Percentiles rank a stretch among this genome's conserved stretches.
phyloP scores from a whole-genome alignment of 1,139 yeast species.

The Suhomyces terraborum region DNA sequence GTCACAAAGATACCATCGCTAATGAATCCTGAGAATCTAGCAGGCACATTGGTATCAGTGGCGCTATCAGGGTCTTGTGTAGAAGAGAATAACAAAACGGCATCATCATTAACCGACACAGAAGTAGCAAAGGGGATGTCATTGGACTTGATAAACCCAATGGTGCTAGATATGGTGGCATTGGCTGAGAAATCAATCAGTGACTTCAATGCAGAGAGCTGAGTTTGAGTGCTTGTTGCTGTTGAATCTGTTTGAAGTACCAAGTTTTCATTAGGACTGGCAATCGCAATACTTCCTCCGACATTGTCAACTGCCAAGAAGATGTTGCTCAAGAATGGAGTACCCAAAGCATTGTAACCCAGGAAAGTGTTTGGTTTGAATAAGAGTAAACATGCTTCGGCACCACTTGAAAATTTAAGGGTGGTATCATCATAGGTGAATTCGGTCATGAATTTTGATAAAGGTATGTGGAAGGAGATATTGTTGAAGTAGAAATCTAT shows the following conservation, averaged over 20 bases:
- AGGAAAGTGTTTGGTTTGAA: conserved; percentile 51
- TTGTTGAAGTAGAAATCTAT: conserved; percentile 58
- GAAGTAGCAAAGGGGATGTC: conserved; percentile 50
- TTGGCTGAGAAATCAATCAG: conserved; percentile 1
- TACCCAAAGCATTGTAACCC: conserved; percentile 64
- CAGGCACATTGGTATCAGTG: conserved; percentile 9
- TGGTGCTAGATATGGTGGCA: conserved; percentile 17
- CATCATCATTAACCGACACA: background rate
- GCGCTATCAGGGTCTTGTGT: background rate
- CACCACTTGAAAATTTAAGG: conserved; percentile 55
- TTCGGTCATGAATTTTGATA: conserved; percentile 52
- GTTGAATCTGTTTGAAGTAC: conserved; percentile 4
- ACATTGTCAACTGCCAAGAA: conserved; percentile 72
- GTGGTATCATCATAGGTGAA: conserved; percentile 25
- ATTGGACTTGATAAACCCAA: conserved; percentile 40
- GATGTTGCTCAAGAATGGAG: conserved; percentile 55
- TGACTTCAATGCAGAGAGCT: background rate
- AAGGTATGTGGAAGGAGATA: conserved; percentile 53
- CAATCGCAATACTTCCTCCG: conserved; percentile 59
- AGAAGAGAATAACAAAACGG: background rate
- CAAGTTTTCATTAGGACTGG: conserved; percentile 35
- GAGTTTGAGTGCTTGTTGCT: background rate
- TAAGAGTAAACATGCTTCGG: conserved; percentile 60
- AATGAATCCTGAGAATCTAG: conserved; percentile 11
- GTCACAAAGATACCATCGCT: conserved; percentile 12